A percentile compares a stretch with the other conserved stretches of the same genome.
These are phyloP conservation scores for Cyclotella atomus DNA, from an alignment of 108 stramenopile species.

Conservation along the genomic window DNA sequence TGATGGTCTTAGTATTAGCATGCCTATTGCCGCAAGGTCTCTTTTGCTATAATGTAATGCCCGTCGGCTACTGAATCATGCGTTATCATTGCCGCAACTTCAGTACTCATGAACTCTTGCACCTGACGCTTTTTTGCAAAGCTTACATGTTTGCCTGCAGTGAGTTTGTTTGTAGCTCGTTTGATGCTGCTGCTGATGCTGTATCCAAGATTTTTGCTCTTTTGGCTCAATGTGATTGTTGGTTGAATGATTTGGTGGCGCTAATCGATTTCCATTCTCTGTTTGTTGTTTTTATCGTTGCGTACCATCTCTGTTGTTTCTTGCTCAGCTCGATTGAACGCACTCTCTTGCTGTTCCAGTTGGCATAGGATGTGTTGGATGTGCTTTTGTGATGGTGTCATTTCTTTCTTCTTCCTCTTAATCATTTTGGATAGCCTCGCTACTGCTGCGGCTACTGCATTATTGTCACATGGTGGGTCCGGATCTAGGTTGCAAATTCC, in stretches of 20 bases:
- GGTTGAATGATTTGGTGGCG: neutral
- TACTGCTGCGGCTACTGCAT: neutral
- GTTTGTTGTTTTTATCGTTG: neutral
- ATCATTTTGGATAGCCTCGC: neutral
- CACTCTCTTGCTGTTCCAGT: neutral
- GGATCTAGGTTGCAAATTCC: neutral
- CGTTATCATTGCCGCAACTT: neutral
- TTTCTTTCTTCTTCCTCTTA: no score
- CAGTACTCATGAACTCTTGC: neutral
- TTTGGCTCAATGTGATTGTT: neutral
- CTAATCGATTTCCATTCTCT: neutral
- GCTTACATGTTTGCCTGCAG: neutral
- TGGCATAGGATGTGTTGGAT: neutral
- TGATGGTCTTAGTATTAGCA: constrained; percentile 6
- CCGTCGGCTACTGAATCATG: constrained; percentile 8
- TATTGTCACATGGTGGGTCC: neutral
- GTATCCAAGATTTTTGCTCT: neutral
- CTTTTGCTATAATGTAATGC: constrained; percentile 6
- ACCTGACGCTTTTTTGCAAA: neutral
- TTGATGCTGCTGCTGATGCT: neutral
- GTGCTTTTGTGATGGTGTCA: neutral
- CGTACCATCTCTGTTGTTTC: neutral
- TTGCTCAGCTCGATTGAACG: neutral
- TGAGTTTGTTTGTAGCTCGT: neutral
- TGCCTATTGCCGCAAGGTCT: neutral